Evolutionary conservation across 208 protist genomes (phyloP), one percentile per base, ranked within the genome.

Genomic region (Acanthamoeba lenticulata): DNA sequence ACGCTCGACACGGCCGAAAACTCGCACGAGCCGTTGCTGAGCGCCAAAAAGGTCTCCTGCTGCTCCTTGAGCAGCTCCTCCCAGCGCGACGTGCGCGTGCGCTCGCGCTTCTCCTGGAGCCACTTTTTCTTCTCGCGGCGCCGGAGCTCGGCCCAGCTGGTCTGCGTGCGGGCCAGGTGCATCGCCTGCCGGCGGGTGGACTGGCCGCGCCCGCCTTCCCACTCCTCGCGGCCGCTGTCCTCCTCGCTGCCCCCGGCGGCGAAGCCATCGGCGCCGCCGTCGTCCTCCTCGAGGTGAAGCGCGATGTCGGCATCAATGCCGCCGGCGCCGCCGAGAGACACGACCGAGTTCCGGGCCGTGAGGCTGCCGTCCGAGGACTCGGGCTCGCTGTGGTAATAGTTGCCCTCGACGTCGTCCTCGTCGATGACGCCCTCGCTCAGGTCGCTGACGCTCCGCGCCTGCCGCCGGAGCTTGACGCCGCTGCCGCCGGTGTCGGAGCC

Each of bases 81-180:
- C 67, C 67, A 79, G 4, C 67, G 32, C 67, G 67, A 79, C 6
- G 67, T 79, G 13, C 67, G 67, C 32, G 67, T 79, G 5, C 67
- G 67, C 67, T 79, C 67, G 34, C 44, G 38, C 67, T 79, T 79
- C 38, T 79, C 67, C 67, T 79, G 67, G 6, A 79, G 67, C 67
- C 67, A 79, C 67, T n/a, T 42, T 34, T 79, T 79, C 67, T 79
- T 79, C 38, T 79, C 67, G 27, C 57, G 57, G 34, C 36, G 4
- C 21, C 67, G 67, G 34, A 79, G 21, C 38, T 79, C 67, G 17
- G 67, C 38, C 67, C 67, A 79, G 19, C 34, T 79, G 6, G 67
- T 79, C 15, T 79, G 34, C 34, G 67, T 79, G 34, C 44, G 1
- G 32, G 67, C 67, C 19, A 79, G 44, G 1, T 34, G 67, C 24